Base-by-base conservation (phyloP, 441 rosid genomes). In the Dalechampia spathulata region DNA sequence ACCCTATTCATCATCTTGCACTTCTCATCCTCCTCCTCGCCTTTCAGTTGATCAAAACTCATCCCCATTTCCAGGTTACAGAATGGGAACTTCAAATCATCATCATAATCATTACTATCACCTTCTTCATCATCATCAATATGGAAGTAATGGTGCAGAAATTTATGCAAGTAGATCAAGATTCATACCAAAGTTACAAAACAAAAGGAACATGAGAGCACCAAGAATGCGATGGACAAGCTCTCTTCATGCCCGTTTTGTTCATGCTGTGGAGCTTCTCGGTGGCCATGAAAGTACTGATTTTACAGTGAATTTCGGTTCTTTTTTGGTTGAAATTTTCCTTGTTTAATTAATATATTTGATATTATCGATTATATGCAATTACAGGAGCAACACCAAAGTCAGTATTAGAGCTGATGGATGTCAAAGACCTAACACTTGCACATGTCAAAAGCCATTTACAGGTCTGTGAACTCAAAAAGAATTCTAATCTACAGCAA, bases 171-270 rank as follows among this genome's bases (percentile, higher is more conserved):
- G 80, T 60, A 78, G 87, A 80, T 80, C 95, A 44, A 78, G 87
- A 63, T 82, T 86, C 58, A 65, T 84, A 69, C 77, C 87, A 2
- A 83, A 75, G 73, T 52, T 74, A 43, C 91, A 81, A 0, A 63
- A 71, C 30, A 87, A 78, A 54, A 59, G 95, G 51, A 87, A 83
- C 63, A 84, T 82, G 87, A 87, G 95, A 69, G 95, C 95, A 12
- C 95, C 95, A 0, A 75, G 95, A 78, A 87, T 84, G 95, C 76
- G 92, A 21, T 87, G 95, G 95, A 87, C 95, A 0, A 84, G 85
- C 66, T 78, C 85, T 50, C 95, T 87, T 43, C 95, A 87, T 51
- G 76, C 92, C 23, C 80, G 87, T 30, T 87, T 87, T 48, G 87
- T 87, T 61, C 95, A 80, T 58, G 90, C 95, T n/a, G 95, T 86